Conservation (phyloP, 192 early-diverging fungal species). For the Diversispora epigaea region DNA sequence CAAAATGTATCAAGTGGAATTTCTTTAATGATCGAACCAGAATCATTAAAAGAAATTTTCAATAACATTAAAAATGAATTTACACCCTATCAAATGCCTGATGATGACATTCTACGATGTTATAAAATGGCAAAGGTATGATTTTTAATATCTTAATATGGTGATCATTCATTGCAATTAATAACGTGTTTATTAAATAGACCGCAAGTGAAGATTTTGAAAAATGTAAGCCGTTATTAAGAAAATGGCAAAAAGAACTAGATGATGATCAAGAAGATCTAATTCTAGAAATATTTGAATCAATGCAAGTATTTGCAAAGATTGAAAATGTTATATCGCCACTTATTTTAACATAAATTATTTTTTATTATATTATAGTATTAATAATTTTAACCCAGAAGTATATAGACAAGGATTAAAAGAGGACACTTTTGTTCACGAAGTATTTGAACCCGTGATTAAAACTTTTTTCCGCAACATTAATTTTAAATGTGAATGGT, state of each 20-base stretch:
- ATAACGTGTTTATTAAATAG: background rate
- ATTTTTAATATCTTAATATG: background rate
- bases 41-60: background rate
- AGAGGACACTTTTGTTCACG: background rate
- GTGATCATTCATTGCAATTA: background rate
- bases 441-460: constrained; percentile 10
- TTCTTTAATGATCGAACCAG: background rate
- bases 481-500: constrained; percentile 18
- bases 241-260: background rate
- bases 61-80: background rate
- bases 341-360: background rate
- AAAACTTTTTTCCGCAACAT: background rate
- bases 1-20: background rate
- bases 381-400: background rate
- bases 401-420: background rate
- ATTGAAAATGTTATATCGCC: background rate
- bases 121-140: background rate
- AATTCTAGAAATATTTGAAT: background rate
- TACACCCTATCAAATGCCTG: background rate
- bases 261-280: background rate
- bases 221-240: background rate
- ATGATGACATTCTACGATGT: background rate
- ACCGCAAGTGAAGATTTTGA: background rate
- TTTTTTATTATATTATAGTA: background rate
- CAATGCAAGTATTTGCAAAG: background rate